A percentile compares a stretch with the other conserved stretches of the same genome.
These are phyloP conservation scores for Diaporthe batatas DNA, from an alignment of 2,329 filamentous ascomycete species.

Conservation along the genomic window DNA sequence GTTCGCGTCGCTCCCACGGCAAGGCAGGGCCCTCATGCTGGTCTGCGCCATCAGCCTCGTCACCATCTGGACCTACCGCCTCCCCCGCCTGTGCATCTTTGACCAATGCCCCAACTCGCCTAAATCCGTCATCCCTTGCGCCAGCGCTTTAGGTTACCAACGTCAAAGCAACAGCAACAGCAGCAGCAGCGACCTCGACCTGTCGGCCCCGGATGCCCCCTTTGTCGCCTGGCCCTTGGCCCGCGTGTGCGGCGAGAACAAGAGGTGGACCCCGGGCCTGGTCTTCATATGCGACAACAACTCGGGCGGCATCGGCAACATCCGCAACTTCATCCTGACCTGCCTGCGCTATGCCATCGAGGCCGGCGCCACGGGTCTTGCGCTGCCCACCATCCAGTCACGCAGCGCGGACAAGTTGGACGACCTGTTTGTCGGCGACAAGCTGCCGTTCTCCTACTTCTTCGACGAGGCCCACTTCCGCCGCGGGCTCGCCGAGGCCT, in stretches of 20 bases:
- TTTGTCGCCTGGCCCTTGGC: constrained; percentile 62
- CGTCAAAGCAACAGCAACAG: background rate
- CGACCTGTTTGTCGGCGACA: constrained; percentile 56
- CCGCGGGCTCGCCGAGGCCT: constrained; percentile 52
- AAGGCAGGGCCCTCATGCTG: constrained; percentile 43
- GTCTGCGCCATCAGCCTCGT: constrained; percentile 45
- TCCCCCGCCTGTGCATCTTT: constrained; percentile 46
- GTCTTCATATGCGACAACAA: constrained; percentile 65
- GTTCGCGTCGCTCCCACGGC: constrained; percentile 41
- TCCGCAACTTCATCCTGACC: constrained; percentile 64
- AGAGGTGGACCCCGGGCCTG: constrained; percentile 56
- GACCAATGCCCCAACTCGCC: constrained; percentile 35
- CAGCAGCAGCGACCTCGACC: constrained; percentile 49
- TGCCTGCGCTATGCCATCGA: constrained; percentile 64
- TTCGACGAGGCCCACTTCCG: constrained; percentile 62
- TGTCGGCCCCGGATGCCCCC: constrained; percentile 55
- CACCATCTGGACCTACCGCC: constrained; percentile 46
- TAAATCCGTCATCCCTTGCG: background rate
- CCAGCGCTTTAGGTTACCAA: background rate
- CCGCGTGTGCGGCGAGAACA: constrained; percentile 58
- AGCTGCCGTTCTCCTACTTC: constrained; percentile 58
- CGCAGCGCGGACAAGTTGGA: constrained; percentile 57
- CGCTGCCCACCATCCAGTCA: constrained; percentile 61
- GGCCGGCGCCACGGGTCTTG: constrained; percentile 60
- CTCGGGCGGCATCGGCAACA: constrained; percentile 64